Base-by-base conservation (phyloP, 1,139 yeast species). In the Diutina catenulata region DNA sequence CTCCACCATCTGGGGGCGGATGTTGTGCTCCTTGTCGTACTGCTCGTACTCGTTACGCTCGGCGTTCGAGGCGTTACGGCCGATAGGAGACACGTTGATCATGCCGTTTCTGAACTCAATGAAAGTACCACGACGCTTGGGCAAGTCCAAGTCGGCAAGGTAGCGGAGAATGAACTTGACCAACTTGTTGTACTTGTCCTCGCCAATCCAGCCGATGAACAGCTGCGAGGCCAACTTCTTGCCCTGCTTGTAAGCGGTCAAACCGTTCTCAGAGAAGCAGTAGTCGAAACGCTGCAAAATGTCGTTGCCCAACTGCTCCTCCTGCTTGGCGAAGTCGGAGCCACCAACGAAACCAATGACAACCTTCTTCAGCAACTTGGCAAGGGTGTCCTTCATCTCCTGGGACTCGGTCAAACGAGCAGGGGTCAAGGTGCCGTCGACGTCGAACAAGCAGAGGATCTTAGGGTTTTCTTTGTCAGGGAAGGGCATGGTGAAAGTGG, bases 261-360 rank as follows among this genome's bases (percentile, higher is more conserved):
- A 74, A 44, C 99, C 99, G 59, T 91, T 91, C 72, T 91, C 99
- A 42, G 94, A 79, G 74, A 91, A 91, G 59, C 95, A 82, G 72
- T 79, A 91, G 67, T 91, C 99, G 53, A 91, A 93, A 53, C 82
- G 82, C 41, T 74, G 62, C 54, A 88, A 65, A 38, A 80, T 82
- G 47, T 73, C 70, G 40, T 75, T 64, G 47, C 98, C 98, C 49
- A 93, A 76, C 68, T 91, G 99, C 68, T 91, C 98, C 53, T 79
- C 74, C 71, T 91, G 99, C 67, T 91, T 91, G 58, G 76, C 68
- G 53, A 93, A 76, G 62, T 91, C 98, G 38, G 94, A 80, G 50
- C 99, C 99, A 60, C 99, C 99, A 47, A 91, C 99, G 52, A 88
- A 91, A 41, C 99, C 99, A 64, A 91, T 76, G 39, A 82, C 95